Conservation (phyloP, 257 asterid species). For the Solanum dulcamara region DNA sequence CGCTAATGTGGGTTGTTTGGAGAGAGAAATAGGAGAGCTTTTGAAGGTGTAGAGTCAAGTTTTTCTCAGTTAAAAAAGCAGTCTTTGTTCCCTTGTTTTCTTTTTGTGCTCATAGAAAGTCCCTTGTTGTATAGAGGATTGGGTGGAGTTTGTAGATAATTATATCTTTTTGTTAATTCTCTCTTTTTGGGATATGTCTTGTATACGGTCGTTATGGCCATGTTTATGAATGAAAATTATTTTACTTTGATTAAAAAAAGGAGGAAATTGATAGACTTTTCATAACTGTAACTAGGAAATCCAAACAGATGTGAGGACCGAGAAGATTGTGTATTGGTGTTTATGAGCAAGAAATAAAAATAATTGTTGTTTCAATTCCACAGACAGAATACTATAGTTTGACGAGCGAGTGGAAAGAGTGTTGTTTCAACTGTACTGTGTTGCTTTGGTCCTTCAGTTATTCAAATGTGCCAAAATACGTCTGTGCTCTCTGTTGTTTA, state of each 20-base stretch:
- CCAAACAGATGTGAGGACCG: not conserved
- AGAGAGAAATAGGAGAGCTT: not conserved
- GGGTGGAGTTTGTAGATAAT: not conserved
- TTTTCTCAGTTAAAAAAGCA: not conserved
- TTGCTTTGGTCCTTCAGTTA: not conserved
- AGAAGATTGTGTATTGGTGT: not conserved
- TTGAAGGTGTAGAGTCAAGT: not conserved
- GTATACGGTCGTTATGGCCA: not conserved
- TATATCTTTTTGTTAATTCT: not conserved
- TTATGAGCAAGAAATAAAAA: not conserved
- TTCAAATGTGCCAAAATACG: not conserved
- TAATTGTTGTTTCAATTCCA: not conserved
- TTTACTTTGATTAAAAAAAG: not conserved
- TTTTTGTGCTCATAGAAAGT: not conserved
- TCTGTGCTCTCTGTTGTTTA: not conserved
- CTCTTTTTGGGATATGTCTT: not conserved
- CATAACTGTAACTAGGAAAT: not conserved
- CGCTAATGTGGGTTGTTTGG: not conserved
- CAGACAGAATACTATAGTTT: not conserved
- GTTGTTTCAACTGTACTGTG: not conserved
- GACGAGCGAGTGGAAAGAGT: not conserved
- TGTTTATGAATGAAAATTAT: not conserved
- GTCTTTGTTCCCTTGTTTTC: not conserved
- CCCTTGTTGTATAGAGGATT: not conserved
- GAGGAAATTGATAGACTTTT: not conserved